Conservation (phyloP, 331 rosid species). For the Phaseolus coccineus region DNA sequence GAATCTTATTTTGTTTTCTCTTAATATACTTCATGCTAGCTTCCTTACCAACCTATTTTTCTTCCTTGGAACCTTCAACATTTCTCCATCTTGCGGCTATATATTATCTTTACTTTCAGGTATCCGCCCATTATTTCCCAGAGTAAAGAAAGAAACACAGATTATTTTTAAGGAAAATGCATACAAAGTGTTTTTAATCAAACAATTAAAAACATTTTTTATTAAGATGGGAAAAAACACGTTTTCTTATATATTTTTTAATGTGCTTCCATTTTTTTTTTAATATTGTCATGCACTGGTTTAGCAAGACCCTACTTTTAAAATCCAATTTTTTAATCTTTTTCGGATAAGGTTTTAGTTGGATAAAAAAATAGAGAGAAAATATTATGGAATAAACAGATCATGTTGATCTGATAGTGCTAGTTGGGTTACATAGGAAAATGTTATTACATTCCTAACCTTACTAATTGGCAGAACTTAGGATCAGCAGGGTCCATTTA, state of each 20-base stretch:
- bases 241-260: too few relatives aligned
- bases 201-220: too few relatives aligned
- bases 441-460: conserved; percentile 18
- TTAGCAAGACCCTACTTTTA: too few relatives aligned
- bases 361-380: too few relatives aligned
- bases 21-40: conserved; percentile 9
- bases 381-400: conserved; percentile 1
- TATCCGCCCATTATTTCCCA: background rate
- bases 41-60: conserved; percentile 40
- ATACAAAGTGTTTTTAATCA: too few relatives aligned
- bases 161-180: too few relatives aligned
- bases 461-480: background rate
- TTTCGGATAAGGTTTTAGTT: too few relatives aligned
- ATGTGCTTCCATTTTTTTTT: too few relatives aligned
- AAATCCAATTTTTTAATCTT: too few relatives aligned
- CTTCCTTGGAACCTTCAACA: conserved; percentile 36
- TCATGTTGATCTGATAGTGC: background rate
- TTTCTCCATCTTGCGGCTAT: conserved; percentile 28
- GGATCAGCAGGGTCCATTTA: background rate
- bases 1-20: conserved; percentile 39
- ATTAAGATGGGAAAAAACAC: too few relatives aligned
- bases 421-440: conserved; percentile 5
- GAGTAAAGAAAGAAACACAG: background rate
- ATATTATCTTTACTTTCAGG: conserved; percentile 8
- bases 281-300: too few relatives aligned